phyloP scores from a whole-genome alignment of 768 basidiomycete species.

The Phlebiopsis flavidoalba region DNA sequence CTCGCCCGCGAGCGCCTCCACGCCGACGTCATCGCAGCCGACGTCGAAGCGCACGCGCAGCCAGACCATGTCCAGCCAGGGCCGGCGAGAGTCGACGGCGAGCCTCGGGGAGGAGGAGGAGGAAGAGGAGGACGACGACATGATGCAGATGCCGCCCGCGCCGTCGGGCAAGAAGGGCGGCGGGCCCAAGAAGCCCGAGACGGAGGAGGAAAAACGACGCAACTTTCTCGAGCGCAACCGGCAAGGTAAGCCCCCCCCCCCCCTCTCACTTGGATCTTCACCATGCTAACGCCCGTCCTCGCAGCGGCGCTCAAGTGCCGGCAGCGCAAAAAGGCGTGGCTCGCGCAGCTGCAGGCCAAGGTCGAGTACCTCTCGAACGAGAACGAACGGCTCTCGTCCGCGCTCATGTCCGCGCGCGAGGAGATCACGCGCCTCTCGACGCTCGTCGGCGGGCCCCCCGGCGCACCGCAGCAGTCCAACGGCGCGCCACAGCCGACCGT shows the following conservation, averaged over 20 bases:
- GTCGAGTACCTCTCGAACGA: slow-evolving; percentile 91
- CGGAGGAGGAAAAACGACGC: slow-evolving; percentile 95
- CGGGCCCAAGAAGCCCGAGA: slow-evolving; percentile 74
- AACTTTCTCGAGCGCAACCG: slow-evolving; percentile 97
- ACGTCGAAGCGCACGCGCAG: slow-evolving; percentile 30
- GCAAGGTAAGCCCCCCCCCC: slow-evolving; percentile 60
- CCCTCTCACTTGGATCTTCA: neutral
- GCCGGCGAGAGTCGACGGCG: slow-evolving; percentile 22
- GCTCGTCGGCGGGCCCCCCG: slow-evolving; percentile 59
- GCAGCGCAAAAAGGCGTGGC: slow-evolving; percentile 98
- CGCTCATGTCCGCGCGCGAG: slow-evolving; percentile 83
- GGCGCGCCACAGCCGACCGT: slow-evolving; percentile 18
- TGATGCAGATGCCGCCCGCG: slow-evolving; percentile 16
- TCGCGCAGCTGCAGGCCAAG: slow-evolving; percentile 85
- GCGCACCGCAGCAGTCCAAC: slow-evolving; percentile 38
- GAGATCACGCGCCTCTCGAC: slow-evolving; percentile 83
- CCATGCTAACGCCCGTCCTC: neutral
- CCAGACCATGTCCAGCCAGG: slow-evolving; percentile 22
- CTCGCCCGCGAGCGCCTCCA: slow-evolving; percentile 21
- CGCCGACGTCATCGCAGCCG: slow-evolving; percentile 3
- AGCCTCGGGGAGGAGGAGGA: slow-evolving; percentile 22
- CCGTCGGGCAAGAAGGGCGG: slow-evolving; percentile 19
- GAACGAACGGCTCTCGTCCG: slow-evolving; percentile 88
- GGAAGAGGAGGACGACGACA: slow-evolving; percentile 30
- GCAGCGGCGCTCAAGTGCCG: slow-evolving; percentile 97